Evolutionary conservation across 2,329 filamentous ascomycete genomes (phyloP).

Genomic region (Phoma sp.): DNA sequence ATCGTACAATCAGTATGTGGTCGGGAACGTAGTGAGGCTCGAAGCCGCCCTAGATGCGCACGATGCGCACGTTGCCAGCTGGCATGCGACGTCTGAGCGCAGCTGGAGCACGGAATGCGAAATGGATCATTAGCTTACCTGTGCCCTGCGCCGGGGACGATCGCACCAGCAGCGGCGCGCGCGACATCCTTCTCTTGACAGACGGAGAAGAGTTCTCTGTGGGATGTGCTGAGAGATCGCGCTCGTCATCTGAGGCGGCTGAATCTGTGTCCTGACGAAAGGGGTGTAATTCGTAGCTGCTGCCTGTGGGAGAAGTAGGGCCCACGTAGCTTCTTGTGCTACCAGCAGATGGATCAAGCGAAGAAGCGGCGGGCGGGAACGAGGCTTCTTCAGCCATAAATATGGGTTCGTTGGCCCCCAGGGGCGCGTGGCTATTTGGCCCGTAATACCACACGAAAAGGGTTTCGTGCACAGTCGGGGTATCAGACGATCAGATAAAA

Average conservation of each 20-base stretch:
- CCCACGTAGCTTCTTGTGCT: conserved; percentile 27
- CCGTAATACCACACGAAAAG: conserved; percentile 31
- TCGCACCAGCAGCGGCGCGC: conserved; percentile 63
- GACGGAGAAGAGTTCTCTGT: conserved; percentile 23
- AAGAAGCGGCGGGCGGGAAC: conserved; percentile 26
- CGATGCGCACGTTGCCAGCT: conserved; percentile 9
- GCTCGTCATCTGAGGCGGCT: conserved; percentile 40
- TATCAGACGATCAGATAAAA: conserved; percentile 40
- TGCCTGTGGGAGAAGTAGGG: conserved; percentile 28
- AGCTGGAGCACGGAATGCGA: conserved; percentile 15
- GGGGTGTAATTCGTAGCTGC: conserved; percentile 40
- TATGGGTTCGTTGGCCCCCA: conserved; percentile 29
- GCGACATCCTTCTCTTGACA: conserved; percentile 51
- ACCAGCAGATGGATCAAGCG: conserved; percentile 27
- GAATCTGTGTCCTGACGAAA: conserved; percentile 33
- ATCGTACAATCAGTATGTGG: conserved; percentile 1
- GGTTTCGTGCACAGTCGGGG: conserved; percentile 23
- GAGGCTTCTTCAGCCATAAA: conserved; percentile 32
- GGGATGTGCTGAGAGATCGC: conserved; percentile 18
- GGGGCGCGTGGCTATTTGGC: conserved; percentile 27
- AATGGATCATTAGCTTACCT: conserved; percentile 30
- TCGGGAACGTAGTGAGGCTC: not conserved
- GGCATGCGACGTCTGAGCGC: conserved; percentile 6
- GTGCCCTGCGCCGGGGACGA: conserved; percentile 67
- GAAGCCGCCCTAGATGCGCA: conserved; percentile 1